phyloP scores from a whole-genome alignment of 1,284 basidiomycete genomes.

The Ustilago xerochloae region DNA sequence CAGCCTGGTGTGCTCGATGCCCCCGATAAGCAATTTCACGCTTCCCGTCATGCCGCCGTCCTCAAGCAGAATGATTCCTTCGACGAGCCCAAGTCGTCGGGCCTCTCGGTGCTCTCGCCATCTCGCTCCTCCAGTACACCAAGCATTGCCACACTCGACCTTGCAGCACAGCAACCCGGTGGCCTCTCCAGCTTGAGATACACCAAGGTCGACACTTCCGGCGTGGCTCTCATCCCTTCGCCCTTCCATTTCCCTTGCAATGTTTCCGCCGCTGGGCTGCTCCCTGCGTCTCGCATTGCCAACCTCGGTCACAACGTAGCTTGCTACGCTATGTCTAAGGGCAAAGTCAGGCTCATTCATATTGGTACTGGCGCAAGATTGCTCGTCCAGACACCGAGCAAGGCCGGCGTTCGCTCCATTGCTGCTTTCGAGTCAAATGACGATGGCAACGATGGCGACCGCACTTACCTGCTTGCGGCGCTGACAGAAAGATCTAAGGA shows the following conservation, averaged over 20 bases:
- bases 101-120: conserved; percentile 36
- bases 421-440: conserved; percentile 13
- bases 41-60: conserved; percentile 17
- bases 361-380: conserved; percentile 23
- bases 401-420: conserved; percentile 22
- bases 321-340: conserved; percentile 45
- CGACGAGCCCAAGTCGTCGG: conserved; percentile 33
- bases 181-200: conserved; percentile 31
- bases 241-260: conserved; percentile 27
- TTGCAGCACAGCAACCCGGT: conserved; percentile 34
- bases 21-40: conserved; percentile 25
- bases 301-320: conserved; percentile 22
- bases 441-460: neutral
- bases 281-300: conserved; percentile 25
- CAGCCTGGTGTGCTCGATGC: conserved; percentile 5
- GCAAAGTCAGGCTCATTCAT: conserved; percentile 44
- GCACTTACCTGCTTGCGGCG: conserved; percentile 19
- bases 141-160: conserved; percentile 33
- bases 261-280: conserved; percentile 15
- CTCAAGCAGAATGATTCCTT: conserved; percentile 29
- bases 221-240: conserved; percentile 37
- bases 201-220: conserved; percentile 35
- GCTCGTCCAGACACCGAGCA: conserved; percentile 20
- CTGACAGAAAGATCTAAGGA: conserved; percentile 25
- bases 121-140: conserved; percentile 31